Evolutionary conservation across 2,329 filamentous ascomycete genomes (phyloP).

Genomic region (Periconia macrospinosa): DNA sequence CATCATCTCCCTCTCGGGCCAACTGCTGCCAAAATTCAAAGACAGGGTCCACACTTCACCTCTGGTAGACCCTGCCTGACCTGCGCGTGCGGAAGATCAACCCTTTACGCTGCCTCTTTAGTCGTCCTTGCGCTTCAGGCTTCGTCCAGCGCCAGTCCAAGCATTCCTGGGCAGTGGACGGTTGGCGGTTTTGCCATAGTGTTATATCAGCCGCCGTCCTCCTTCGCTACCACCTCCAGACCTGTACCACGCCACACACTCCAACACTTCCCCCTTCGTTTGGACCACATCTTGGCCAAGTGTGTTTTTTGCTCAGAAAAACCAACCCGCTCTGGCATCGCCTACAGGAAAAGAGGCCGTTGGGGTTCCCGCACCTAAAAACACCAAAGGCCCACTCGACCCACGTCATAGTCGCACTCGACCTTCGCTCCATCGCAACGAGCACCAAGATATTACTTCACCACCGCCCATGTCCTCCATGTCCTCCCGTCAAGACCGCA

Average conservation of each 20-base stretch:
- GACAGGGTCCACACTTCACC: constrained; percentile 30
- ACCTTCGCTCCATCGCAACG: constrained; percentile 25
- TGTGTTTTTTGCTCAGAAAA: not conserved
- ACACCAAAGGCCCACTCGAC: constrained; percentile 17
- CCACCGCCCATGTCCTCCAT: constrained; percentile 17
- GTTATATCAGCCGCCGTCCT: constrained; percentile 6
- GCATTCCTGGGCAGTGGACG: constrained; percentile 35
- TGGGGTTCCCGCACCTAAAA: constrained; percentile 13
- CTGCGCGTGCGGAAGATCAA: constrained; percentile 33
- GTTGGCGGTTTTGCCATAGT: not conserved
- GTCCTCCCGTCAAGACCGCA: constrained; percentile 32
- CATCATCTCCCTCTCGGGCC: not conserved
- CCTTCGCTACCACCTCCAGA: not conserved
- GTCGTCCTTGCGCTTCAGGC: too few species aligned
- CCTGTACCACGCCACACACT: too few species aligned
- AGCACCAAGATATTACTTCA: constrained; percentile 10
- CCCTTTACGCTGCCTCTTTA: constrained; percentile 32
- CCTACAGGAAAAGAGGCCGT: not conserved
- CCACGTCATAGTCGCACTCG: constrained; percentile 30
- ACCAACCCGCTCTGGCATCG: not conserved
- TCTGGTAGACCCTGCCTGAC: constrained; percentile 25
- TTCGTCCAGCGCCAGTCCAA: constrained; percentile 16
- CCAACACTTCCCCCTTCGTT: not conserved
- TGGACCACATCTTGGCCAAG: not conserved
- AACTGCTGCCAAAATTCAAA: constrained; percentile 1